Conservation (phyloP, 768 basidiomycete species). For the Lactifluus piperatus region DNA sequence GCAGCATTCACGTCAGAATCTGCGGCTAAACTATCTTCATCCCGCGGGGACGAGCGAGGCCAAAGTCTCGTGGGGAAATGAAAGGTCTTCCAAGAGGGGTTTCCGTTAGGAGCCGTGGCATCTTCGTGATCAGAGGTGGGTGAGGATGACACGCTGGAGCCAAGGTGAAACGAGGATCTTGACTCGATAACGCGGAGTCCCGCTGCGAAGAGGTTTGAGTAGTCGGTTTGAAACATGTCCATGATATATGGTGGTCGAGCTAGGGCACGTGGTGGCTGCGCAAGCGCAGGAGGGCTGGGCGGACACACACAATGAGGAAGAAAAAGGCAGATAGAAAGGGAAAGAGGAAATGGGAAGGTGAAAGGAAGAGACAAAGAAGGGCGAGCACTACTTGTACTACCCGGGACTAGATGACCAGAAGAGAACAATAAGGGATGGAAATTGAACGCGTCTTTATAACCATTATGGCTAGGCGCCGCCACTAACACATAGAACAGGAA, state of each 20-base stretch:
- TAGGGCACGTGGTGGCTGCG: not conserved
- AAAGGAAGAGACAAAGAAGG: conserved; percentile 9
- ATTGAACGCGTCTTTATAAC: conserved; percentile 6
- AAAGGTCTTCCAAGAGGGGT: conserved; percentile 1
- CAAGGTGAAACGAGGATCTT: not conserved
- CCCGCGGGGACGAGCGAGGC: not conserved
- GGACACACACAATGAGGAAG: not conserved
- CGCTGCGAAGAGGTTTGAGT: conserved; percentile 18
- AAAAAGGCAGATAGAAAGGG: conserved; percentile 8
- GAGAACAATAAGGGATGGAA: conserved; percentile 8
- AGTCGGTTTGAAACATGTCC: conserved; percentile 12
- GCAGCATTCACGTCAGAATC: not conserved
- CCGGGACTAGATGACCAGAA: not conserved
- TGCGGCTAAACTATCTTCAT: not conserved
- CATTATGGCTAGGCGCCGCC: conserved; percentile 12
- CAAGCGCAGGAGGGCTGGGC: not conserved
- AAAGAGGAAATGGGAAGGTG: not conserved
- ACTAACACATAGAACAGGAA: not conserved
- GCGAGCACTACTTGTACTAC: conserved; percentile 15
- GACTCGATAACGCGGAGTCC: conserved; percentile 16
- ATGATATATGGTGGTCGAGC: not conserved
- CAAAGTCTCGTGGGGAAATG: conserved; percentile 4
- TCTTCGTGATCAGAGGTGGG: not conserved
- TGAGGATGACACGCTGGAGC: not conserved
- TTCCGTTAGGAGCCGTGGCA: not conserved